Percentiles rank a stretch among this genome's conserved stretches.
phyloP scores from a whole-genome alignment of 345 rosid species.

The Euclidium syriacum region DNA sequence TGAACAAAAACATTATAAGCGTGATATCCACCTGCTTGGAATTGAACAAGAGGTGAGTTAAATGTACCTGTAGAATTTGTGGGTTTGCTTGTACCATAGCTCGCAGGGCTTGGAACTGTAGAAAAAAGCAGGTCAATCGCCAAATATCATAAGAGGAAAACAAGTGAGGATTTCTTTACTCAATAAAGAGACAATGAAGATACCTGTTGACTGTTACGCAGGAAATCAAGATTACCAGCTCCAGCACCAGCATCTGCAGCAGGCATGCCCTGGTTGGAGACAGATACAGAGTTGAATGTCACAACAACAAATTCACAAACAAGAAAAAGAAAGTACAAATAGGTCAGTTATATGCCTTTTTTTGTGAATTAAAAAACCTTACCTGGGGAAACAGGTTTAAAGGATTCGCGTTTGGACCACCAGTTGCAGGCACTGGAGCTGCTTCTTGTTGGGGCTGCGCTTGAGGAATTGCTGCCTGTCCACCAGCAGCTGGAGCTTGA shows the following conservation, averaged over 20 bases:
- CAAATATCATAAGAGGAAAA: neutral
- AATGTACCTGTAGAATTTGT: conserved; percentile 65
- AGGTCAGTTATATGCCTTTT: neutral
- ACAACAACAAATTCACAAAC: neutral
- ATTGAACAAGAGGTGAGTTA: neutral
- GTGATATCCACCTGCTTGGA: neutral
- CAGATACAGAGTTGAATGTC: conserved; percentile 4
- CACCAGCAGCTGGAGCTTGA: conserved; percentile 27
- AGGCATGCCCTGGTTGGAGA: conserved; percentile 71
- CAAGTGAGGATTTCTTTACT: neutral
- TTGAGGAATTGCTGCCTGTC: conserved; percentile 29
- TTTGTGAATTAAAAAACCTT: neutral
- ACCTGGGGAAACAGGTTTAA: conserved; percentile 36
- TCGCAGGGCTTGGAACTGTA: conserved; percentile 85
- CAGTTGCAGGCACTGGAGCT: conserved; percentile 23
- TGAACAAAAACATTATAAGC: conserved; percentile 1
- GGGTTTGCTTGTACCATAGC: conserved; percentile 90
- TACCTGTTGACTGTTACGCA: conserved; percentile 94
- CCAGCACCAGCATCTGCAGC: conserved; percentile 64
- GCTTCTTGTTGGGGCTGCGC: conserved; percentile 28
- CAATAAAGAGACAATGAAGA: neutral
- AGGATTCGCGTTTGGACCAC: conserved; percentile 36
- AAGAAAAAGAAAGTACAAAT: neutral
- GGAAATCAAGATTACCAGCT: conserved; percentile 82
- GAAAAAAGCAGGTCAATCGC: neutral